Percentiles rank a stretch among this genome's conserved stretches.
Conservation (phyloP, 805 yeast genomes). For the Candida pseudoglaebosa region DNA sequence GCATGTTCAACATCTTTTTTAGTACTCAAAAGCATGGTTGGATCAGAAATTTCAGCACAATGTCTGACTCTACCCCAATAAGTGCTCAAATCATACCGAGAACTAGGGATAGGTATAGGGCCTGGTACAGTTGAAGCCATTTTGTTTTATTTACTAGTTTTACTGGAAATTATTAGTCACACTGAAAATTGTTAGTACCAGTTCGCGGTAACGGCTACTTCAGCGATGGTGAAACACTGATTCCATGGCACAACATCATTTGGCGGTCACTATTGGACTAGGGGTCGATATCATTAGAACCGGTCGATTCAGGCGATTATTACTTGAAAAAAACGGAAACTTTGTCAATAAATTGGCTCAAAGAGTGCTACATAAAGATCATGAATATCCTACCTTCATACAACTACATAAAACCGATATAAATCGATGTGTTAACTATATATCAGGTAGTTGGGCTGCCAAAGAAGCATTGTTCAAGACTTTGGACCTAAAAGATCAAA, state of each 20-base stretch:
- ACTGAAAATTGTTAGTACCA: too few species aligned
- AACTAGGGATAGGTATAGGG: constrained; percentile 71
- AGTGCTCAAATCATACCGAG: constrained; percentile 72
- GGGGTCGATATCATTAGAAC: constrained; percentile 56
- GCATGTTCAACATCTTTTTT: constrained; percentile 60
- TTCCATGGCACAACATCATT: background rate
- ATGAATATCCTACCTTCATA: constrained; percentile 32
- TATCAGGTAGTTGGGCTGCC: constrained; percentile 65
- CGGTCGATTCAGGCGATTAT: constrained; percentile 42
- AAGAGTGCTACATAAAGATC: constrained; percentile 50
- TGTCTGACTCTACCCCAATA: constrained; percentile 95
- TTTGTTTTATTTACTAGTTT: too few species aligned
- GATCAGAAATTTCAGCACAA: constrained; percentile 90
- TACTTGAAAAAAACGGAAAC: constrained; percentile 27
- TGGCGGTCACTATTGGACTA: constrained; percentile 32
- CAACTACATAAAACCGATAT: constrained; percentile 13
- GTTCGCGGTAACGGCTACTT: too few species aligned
- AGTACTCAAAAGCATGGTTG: constrained; percentile 79
- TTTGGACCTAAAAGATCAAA: constrained; percentile 47
- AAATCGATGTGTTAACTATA: constrained; percentile 23
- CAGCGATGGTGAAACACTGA: background rate
- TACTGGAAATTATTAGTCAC: background rate
- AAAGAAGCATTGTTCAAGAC: constrained; percentile 74
- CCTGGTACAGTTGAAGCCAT: constrained; percentile 94
- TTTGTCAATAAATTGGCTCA: constrained; percentile 36